Evolutionary conservation across 495 filamentous ascomycete species (phyloP).

Genomic region (Chlorociboria aeruginascens): DNA sequence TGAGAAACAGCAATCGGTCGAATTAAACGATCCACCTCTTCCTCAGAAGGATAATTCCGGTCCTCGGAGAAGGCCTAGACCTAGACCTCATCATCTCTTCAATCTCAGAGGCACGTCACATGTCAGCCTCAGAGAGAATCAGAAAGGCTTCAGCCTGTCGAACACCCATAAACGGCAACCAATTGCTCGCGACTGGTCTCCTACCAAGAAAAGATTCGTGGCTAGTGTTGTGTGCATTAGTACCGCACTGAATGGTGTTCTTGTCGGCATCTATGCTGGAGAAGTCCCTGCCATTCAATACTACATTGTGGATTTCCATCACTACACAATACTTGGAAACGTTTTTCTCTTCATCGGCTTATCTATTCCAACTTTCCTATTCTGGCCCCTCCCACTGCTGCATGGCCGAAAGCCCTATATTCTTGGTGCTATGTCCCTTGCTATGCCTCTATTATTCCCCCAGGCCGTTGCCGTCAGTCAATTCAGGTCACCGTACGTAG

Average conservation of each 20-base stretch:
- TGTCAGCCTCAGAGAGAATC: slow-evolving; percentile 22
- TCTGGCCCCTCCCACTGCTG: slow-evolving; percentile 65
- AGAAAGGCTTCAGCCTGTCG: slow-evolving; percentile 36
- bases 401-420: slow-evolving; percentile 69
- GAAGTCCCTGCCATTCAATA: slow-evolving; percentile 67
- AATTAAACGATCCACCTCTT: slow-evolving; percentile 8
- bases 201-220: slow-evolving; percentile 49
- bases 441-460: slow-evolving; percentile 64
- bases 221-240: slow-evolving; percentile 59
- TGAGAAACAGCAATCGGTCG: neutral
- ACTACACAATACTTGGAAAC: slow-evolving; percentile 59
- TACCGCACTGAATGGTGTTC: slow-evolving; percentile 52
- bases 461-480: slow-evolving; percentile 51
- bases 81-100: slow-evolving; percentile 1
- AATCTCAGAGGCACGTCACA: slow-evolving; percentile 24
- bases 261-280: slow-evolving; percentile 65
- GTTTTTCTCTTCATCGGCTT: slow-evolving; percentile 58
- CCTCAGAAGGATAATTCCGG: slow-evolving; percentile 17
- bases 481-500: slow-evolving; percentile 41
- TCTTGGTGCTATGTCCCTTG: slow-evolving; percentile 46
- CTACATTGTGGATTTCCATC: slow-evolving; percentile 49
- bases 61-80: slow-evolving; percentile 20
- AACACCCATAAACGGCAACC: slow-evolving; percentile 38
- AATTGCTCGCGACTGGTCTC: slow-evolving; percentile 55
- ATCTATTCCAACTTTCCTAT: slow-evolving; percentile 51